phyloP scores from a whole-genome alignment of 768 basidiomycete genomes.

The Arthromyces matolae region DNA sequence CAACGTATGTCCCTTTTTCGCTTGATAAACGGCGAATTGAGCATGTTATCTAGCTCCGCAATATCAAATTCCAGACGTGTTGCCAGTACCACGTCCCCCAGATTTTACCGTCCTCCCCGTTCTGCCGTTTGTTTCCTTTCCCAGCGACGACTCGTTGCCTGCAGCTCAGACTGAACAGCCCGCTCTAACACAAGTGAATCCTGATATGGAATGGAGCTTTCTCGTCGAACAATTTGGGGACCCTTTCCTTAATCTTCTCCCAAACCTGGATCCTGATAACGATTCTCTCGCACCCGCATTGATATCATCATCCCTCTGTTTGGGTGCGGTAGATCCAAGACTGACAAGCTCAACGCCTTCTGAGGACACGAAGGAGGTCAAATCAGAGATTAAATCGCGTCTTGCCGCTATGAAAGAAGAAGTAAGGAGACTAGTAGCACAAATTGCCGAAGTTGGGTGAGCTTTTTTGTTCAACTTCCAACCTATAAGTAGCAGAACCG shows the following conservation, averaged over 20 bases:
- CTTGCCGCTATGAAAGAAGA: constrained; percentile 11
- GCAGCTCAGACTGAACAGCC: not conserved
- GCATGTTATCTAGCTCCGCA: not conserved
- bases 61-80: not conserved
- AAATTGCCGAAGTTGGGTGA: constrained; percentile 1
- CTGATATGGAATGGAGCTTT: not conserved
- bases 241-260: not conserved
- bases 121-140: not conserved
- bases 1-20: not conserved
- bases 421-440: constrained; percentile 8
- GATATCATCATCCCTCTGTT: too few relatives aligned
- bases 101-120: constrained; percentile 5
- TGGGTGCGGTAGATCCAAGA: not conserved
- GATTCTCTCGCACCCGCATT: not conserved
- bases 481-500: too few relatives aligned
- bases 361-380: not conserved
- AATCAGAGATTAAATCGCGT: not conserved
- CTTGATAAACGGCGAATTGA: not conserved
- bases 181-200: not conserved
- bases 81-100: not conserved
- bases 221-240: not conserved
- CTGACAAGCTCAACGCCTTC: not conserved
- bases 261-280: not conserved
- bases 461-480: too few relatives aligned
- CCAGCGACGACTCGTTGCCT: not conserved